Base-by-base conservation (phyloP, 129 eudicot genomes). In the Centella asiatica region DNA sequence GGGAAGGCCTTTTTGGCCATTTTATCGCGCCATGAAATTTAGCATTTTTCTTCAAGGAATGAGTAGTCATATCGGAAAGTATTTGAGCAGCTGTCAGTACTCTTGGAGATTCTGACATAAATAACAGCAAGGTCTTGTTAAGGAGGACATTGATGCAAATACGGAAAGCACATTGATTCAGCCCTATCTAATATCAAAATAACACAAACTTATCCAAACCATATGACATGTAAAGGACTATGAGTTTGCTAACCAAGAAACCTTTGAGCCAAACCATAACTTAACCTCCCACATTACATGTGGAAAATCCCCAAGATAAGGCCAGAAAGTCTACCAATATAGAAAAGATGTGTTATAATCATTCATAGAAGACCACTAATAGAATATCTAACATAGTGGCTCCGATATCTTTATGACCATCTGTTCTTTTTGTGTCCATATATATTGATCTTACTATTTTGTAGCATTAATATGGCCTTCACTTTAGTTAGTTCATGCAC, bases 21-120 rank as follows among this genome's bases (percentile, higher is more conserved):
- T 78, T 83, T 5, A 31, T 37, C 18, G 63, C 44, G 23, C 69
- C 83, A 57, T 22, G 33, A n/a, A n/a, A n/a, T n/a, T n/a, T n/a
- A 23, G 78, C 74, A 61, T 66, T 75, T 61, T 74, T 77, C 69
- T 78, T 87, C 19, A 62, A 74, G 61, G 53, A 57, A 54, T 69
- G 57, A 4, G 81, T 60, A 25, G 96, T 83, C 24, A 93, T 78
- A 72, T 78, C 80, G 62, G 79, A 75, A 4, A 93, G 76, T 25
- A 86, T 85, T 62, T 85, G 89, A 53, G 96, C 93, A 69, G 99
- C 99, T 24, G 76, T 70, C 72, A 87, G 19, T 40, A 67, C 59
- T 55, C 72, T 62, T 36, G 90, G 78, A 31, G 92, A 80, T 57
- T 61, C 95, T 83, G 86, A 59, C 27, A 57, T 57, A 36, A 59